phyloP scores from a whole-genome alignment of 1,284 basidiomycete species.

The Fomitopsis schrenkii region DNA sequence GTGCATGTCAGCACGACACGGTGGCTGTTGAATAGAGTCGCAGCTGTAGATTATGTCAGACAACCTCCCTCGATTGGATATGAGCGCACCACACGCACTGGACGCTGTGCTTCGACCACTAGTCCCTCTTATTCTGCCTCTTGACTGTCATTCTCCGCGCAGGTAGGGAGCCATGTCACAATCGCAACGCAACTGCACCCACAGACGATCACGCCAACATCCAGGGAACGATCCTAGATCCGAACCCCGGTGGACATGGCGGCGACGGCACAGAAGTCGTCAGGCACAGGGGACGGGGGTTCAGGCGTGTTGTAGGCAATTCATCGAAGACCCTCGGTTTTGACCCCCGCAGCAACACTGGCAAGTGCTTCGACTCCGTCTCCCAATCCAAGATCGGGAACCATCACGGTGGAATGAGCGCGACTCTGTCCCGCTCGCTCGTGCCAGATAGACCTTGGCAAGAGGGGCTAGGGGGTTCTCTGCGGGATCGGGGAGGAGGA shows the following conservation, averaged over 20 bases:
- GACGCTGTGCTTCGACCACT: conserved; percentile 16
- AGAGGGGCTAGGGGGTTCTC: conserved; percentile 10
- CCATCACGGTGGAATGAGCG: conserved; percentile 1
- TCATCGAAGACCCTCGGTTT: conserved; percentile 38
- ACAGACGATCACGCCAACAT: conserved; percentile 27
- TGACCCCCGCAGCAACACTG: conserved; percentile 32
- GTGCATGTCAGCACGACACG: too few relatives aligned
- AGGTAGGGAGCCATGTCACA: conserved; percentile 22
- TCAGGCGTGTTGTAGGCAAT: conserved; percentile 23
- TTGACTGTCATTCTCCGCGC: conserved; percentile 32
- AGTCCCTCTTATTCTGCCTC: conserved; percentile 25
- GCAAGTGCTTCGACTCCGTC: conserved; percentile 16
- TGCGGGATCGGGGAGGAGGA: conserved; percentile 19
- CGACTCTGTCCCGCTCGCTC: conserved; percentile 5
- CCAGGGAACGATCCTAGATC: conserved; percentile 37
- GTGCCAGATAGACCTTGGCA: conserved; percentile 9
- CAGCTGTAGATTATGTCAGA: too few relatives aligned
- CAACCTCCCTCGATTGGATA: too few relatives aligned
- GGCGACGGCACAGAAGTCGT: conserved; percentile 39
- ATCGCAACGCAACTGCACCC: conserved; percentile 33
- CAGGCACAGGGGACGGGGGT: conserved; percentile 18
- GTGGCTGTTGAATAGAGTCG: too few relatives aligned
- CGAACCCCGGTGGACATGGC: conserved; percentile 53
- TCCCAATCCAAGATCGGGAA: conserved; percentile 15
- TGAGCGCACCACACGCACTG: conserved; percentile 9